Evolutionary conservation across 2,329 filamentous ascomycete species (phyloP).

Genomic region (Zymoseptoria ardabiliae): DNA sequence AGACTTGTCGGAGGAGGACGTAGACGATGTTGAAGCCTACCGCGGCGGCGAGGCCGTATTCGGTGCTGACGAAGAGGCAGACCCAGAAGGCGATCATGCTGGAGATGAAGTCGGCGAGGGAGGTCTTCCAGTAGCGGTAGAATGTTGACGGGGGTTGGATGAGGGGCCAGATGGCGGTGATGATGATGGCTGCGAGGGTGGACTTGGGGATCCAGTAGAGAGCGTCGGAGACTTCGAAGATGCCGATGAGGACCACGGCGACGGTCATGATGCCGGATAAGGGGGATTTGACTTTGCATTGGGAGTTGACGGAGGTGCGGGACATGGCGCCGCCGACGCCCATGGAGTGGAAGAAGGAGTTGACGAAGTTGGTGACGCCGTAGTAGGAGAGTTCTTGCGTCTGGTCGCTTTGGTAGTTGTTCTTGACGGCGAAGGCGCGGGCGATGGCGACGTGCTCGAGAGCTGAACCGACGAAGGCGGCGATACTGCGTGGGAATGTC

Average conservation of each 20-base stretch:
- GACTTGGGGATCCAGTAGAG: slow-evolving; percentile 64
- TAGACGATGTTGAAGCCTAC: slow-evolving; percentile 47
- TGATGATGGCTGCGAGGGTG: slow-evolving; percentile 58
- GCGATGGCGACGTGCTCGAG: slow-evolving; percentile 60
- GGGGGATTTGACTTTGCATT: slow-evolving; percentile 55
- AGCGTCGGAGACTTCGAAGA: slow-evolving; percentile 51
- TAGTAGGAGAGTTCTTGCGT: slow-evolving; percentile 60
- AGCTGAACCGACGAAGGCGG: slow-evolving; percentile 54
- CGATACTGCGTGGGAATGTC: slow-evolving; percentile 49
- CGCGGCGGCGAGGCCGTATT: slow-evolving; percentile 52
- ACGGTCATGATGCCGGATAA: slow-evolving; percentile 55
- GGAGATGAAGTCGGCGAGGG: slow-evolving; percentile 56
- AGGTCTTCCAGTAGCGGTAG: slow-evolving; percentile 58
- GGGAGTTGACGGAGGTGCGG: slow-evolving; percentile 59
- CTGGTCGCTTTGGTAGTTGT: slow-evolving; percentile 56
- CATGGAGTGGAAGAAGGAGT: slow-evolving; percentile 59
- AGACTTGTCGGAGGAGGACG: slow-evolving; percentile 52
- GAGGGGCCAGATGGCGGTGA: slow-evolving; percentile 56
- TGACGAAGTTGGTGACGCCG: slow-evolving; percentile 39
- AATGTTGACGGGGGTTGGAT: slow-evolving; percentile 53
- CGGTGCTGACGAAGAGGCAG: slow-evolving; percentile 53
- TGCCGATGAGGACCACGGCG: slow-evolving; percentile 53
- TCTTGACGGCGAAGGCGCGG: slow-evolving; percentile 55
- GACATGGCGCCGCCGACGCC: slow-evolving; percentile 61
- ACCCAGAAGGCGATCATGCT: slow-evolving; percentile 59